Conservation (phyloP, 2,329 filamentous ascomycete genomes). For the Microdochium paspali region DNA sequence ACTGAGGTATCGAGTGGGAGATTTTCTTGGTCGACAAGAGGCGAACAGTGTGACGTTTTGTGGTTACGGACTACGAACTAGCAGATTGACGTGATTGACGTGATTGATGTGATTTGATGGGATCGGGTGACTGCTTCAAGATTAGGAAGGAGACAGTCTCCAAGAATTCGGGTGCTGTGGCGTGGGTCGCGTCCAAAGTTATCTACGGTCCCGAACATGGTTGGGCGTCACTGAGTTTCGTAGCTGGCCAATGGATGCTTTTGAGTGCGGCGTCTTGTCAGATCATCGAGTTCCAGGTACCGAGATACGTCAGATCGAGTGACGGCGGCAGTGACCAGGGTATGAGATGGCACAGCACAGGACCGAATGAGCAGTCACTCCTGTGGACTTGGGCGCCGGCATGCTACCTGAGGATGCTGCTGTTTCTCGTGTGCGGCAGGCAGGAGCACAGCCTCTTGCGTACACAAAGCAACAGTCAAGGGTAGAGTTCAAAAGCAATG, state of each 20-base stretch:
- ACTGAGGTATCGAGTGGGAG: too few relatives aligned
- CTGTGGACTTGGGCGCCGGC: background rate
- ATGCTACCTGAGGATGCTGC: background rate
- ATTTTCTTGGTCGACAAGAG: too few relatives aligned
- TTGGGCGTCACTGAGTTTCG: constrained; percentile 25
- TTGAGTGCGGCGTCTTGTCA: constrained; percentile 1
- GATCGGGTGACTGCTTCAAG: background rate
- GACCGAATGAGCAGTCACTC: background rate
- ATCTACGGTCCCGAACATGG: constrained; percentile 28
- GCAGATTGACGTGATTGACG: background rate
- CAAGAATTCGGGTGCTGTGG: constrained; percentile 25
- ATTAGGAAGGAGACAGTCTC: constrained; percentile 13
- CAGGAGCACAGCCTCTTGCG: background rate
- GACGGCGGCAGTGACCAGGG: background rate
- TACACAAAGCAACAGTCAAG: background rate
- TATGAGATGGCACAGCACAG: background rate
- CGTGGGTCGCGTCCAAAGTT: constrained; percentile 28
- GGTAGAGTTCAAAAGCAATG: background rate
- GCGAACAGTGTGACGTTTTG: too few relatives aligned
- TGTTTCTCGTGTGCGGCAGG: too few relatives aligned
- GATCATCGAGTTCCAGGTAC: constrained; percentile 2
- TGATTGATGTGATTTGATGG: too few relatives aligned
- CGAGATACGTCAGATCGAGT: constrained; percentile 21
- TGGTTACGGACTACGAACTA: too few relatives aligned
- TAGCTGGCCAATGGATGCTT: constrained; percentile 29